These are phyloP conservation scores for Ogataea nonfermentans DNA, from an alignment of 805 yeast species.

Conservation along the genomic window DNA sequence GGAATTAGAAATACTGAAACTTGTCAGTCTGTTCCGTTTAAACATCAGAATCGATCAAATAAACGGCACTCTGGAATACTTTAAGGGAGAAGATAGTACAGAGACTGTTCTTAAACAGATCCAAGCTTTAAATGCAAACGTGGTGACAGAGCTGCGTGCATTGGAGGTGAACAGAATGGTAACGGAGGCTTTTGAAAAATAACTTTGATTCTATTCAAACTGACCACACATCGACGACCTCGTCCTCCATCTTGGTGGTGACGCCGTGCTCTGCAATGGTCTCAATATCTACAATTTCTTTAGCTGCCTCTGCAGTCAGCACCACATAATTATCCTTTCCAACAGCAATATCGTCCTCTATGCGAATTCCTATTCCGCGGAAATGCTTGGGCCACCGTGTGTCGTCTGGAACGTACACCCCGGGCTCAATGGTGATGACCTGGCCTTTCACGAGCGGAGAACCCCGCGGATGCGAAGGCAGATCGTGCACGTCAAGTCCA, in stretches of 20 bases:
- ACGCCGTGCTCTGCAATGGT: constrained; percentile 59
- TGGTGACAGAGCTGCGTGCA: constrained; percentile 19
- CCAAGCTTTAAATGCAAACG: constrained; percentile 11
- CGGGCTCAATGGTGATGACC: constrained; percentile 95
- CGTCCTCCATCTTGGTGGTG: constrained; percentile 44
- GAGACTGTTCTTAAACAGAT: constrained; percentile 6
- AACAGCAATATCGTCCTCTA: constrained; percentile 90
- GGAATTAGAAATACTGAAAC: constrained; percentile 18
- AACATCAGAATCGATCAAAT: constrained; percentile 26
- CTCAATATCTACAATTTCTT: constrained; percentile 83
- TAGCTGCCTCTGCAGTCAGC: constrained; percentile 79
- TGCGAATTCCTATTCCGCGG: constrained; percentile 88
- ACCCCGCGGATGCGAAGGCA: constrained; percentile 60
- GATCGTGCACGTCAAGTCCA: constrained; percentile 89
- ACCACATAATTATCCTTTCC: constrained; percentile 55
- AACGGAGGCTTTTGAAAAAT: constrained; percentile 13
- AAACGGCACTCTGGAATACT: constrained; percentile 14
- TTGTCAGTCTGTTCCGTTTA: constrained; percentile 26
- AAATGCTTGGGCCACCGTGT: constrained; percentile 74
- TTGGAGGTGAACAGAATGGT: constrained; percentile 20
- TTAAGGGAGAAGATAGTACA: neutral
- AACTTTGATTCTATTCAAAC: constrained; percentile 13
- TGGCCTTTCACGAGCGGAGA: constrained; percentile 61
- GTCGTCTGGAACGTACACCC: constrained; percentile 79
- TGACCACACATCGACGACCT: constrained; percentile 34